Conservation (phyloP, 306 rosid genomes). For the Begonia peltatifolia region DNA sequence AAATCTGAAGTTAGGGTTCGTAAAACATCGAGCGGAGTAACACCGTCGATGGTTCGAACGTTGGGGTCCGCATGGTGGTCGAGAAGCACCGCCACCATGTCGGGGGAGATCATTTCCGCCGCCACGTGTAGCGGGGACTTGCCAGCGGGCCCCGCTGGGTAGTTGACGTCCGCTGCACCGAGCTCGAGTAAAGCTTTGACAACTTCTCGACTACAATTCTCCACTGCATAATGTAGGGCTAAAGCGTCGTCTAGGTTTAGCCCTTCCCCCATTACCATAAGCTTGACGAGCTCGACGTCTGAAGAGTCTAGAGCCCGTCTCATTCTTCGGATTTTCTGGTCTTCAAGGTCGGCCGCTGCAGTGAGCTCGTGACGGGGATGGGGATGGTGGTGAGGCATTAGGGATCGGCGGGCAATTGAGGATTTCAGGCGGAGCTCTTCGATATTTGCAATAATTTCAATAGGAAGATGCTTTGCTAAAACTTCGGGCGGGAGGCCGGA, state of each 20-base stretch:
- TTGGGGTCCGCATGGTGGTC: conserved; percentile 99
- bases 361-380: conserved; percentile 34
- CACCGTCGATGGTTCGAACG: conserved; percentile 69
- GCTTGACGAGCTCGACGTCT: conserved; percentile 84
- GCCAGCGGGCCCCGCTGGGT: conserved; percentile 57
- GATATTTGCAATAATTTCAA: conserved; percentile 68
- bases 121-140: conserved; percentile 84
- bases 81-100: conserved; percentile 92
- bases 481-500: conserved; percentile 91
- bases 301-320: conserved; percentile 83
- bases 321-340: conserved; percentile 87
- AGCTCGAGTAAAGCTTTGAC: conserved; percentile 85
- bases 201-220: conserved; percentile 89
- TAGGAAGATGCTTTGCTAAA: conserved; percentile 78
- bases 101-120: conserved; percentile 92
- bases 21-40: conserved; percentile 69
- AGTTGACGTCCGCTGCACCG: conserved; percentile 91
- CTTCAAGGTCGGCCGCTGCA: conserved; percentile 73
- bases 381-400: conserved; percentile 39
- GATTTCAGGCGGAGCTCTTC: conserved; percentile 91
- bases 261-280: conserved; percentile 99
- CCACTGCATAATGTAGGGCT: conserved; percentile 82
- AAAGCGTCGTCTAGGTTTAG: conserved; percentile 86
- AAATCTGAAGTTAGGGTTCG: conserved; percentile 99
- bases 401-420: conserved; percentile 56